A percentile compares a stretch with the other conserved stretches of the same genome.
Evolutionary conservation across 495 filamentous ascomycete genomes (phyloP).

Genomic region (Astrothelium macrocarpum): DNA sequence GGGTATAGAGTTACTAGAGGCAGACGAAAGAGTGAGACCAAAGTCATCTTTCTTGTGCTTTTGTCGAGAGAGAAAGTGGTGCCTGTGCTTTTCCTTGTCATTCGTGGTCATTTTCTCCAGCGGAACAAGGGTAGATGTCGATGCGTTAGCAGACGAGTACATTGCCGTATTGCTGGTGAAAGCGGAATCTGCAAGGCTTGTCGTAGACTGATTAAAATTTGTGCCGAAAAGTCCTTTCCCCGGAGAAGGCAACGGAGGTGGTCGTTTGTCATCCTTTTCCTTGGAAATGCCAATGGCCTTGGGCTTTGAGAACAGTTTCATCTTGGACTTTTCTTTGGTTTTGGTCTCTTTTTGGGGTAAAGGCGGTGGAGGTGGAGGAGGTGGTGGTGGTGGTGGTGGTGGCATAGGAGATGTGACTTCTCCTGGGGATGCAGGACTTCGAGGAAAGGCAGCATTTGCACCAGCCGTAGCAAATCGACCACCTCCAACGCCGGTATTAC

Average conservation of each 20-base stretch:
- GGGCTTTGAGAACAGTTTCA: constrained; percentile 84
- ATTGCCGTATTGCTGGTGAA: constrained; percentile 51
- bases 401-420: constrained; percentile 7
- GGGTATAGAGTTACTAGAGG: constrained; percentile 78
- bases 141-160: constrained; percentile 76
- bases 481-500: constrained; percentile 59
- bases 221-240: constrained; percentile 58
- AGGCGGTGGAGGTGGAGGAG: constrained; percentile 27
- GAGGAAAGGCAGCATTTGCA: constrained; percentile 77
- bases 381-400: constrained; percentile 9
- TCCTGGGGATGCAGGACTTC: constrained; percentile 39
- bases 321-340: constrained; percentile 74
- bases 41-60: constrained; percentile 86
- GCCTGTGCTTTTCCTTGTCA: constrained; percentile 58
- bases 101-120: constrained; percentile 38
- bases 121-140: constrained; percentile 67
- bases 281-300: constrained; percentile 71
- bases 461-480: constrained; percentile 62
- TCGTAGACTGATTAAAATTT: constrained; percentile 62
- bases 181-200: constrained; percentile 56
- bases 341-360: constrained; percentile 52
- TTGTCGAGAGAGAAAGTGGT: constrained; percentile 81
- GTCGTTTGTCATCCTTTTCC: constrained; percentile 55
- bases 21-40: constrained; percentile 71
- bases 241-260: constrained; percentile 67